Conservation (phyloP, 176 grass and related monocot genomes). For the Triticum urartu region DNA sequence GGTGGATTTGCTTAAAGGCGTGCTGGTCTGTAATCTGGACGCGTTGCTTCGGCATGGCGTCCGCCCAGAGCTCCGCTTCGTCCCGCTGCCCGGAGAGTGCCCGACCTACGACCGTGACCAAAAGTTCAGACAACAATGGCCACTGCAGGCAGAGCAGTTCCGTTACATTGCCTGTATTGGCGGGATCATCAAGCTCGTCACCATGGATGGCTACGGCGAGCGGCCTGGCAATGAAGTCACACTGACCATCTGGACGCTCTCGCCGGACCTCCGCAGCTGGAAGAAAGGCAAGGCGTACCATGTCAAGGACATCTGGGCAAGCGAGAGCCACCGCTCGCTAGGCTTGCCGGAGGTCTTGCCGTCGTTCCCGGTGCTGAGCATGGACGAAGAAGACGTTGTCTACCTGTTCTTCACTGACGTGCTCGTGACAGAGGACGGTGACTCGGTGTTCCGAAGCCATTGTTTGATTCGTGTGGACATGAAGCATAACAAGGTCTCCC, state of each 20-base stretch:
- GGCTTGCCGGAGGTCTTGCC: neutral
- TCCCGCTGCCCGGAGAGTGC: neutral
- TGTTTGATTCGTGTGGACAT: neutral
- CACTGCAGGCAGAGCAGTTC: neutral
- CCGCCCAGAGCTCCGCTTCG: neutral
- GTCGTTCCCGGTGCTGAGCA: neutral
- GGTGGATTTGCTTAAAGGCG: constrained; percentile 4
- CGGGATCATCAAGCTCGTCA: constrained; percentile 8
- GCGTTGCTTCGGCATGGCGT: neutral
- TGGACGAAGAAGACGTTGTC: neutral
- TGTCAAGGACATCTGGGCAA: neutral
- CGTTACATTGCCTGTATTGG: neutral
- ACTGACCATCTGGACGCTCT: neutral
- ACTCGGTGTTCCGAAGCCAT: neutral
- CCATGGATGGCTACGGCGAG: neutral
- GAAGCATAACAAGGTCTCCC: neutral
- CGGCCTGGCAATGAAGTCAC: neutral
- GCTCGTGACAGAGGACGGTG: neutral
- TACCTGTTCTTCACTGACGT: neutral
- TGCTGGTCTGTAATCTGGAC: neutral
- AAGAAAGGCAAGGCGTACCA: neutral
- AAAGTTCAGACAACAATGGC: neutral
- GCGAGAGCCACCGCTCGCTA: neutral
- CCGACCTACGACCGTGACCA: neutral
- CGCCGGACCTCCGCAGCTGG: neutral